Conservation (phyloP, 805 yeast genomes). For the Dipodascus albidus region DNA sequence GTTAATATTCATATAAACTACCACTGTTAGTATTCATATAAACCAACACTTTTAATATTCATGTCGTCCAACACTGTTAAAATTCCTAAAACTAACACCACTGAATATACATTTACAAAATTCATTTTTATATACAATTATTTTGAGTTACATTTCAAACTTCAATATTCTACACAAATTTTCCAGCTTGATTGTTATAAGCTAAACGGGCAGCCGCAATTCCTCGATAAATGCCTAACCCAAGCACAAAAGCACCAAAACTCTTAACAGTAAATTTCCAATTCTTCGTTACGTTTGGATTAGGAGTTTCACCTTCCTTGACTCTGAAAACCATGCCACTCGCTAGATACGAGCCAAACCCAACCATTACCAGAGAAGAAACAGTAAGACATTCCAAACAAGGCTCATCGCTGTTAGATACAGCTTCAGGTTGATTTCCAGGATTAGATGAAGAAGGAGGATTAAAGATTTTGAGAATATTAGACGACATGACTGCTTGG, state of each 20-base stretch:
- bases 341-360: not conserved
- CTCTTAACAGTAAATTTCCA: constrained; percentile 47
- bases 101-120: no score
- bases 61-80: no score
- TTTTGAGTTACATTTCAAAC: no score
- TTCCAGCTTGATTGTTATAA: not conserved
- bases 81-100: no score
- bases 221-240: constrained; percentile 26
- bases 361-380: not conserved
- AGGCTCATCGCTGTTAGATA: not conserved
- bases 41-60: no score
- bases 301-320: constrained; percentile 5
- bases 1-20: no score
- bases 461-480: not conserved
- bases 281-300: constrained; percentile 18
- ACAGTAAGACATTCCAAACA: constrained; percentile 1
- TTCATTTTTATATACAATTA: not conserved
- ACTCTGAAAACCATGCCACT: not conserved
- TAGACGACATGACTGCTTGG: not conserved
- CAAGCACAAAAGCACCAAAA: constrained; percentile 42
- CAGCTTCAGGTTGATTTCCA: not conserved
- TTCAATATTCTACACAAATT: no score
- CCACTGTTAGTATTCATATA: no score
- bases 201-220: constrained; percentile 37
- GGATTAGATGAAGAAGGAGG: not conserved